A percentile compares a stretch with the other conserved stretches of the same genome.
Evolutionary conservation across 257 asterid species (phyloP).

Genomic region (Voacanga thouarsii): DNA sequence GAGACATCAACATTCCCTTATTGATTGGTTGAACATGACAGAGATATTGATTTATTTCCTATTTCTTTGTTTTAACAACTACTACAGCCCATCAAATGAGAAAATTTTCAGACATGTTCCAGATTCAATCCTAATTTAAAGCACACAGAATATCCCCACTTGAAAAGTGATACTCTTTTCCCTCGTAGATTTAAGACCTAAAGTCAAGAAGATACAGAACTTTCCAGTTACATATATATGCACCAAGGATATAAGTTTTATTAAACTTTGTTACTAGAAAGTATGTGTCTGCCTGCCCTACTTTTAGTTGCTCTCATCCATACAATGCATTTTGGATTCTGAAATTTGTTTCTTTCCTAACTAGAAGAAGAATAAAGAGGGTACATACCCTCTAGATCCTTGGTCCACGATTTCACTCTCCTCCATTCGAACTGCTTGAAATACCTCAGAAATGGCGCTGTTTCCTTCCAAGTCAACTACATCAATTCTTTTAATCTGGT

Average conservation of each 20-base stretch:
- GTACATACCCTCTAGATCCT: constrained; percentile 42
- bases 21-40: background rate
- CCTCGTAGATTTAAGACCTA: background rate
- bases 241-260: too few relatives aligned
- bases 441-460: constrained; percentile 39
- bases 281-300: background rate
- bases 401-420: constrained; percentile 33
- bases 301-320: background rate
- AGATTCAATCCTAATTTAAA: background rate
- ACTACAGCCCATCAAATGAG: background rate
- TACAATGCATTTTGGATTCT: background rate
- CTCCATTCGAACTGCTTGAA: constrained; percentile 37
- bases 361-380: constrained; percentile 6
- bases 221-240: too few relatives aligned
- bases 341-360: background rate
- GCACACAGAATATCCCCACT: background rate
- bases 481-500: constrained; percentile 14
- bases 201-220: background rate
- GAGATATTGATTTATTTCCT: background rate
- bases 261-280: too few relatives aligned
- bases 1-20: background rate
- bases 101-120: background rate
- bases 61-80: background rate
- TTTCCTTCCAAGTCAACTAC: constrained; percentile 32
- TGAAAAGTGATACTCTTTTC: background rate